phyloP scores from a whole-genome alignment of 768 basidiomycete genomes.

The Holtermanniella nyarrowii region DNA sequence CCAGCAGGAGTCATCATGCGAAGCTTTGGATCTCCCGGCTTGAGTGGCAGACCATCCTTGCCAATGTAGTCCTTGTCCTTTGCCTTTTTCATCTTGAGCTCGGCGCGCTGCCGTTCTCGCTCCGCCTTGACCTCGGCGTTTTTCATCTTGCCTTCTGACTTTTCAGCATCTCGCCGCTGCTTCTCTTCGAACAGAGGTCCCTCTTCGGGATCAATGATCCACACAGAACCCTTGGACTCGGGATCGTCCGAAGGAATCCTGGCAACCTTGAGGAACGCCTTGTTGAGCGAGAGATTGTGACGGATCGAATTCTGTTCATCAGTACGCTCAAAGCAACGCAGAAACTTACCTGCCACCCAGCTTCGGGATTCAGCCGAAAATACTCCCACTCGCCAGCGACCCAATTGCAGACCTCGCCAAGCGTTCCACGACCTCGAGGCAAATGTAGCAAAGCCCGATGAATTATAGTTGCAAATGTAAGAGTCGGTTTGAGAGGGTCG shows the following conservation, averaged over 20 bases:
- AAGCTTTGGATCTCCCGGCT: background rate
- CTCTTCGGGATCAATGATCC: conserved; percentile 68
- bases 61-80: conserved; percentile 10
- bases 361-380: conserved; percentile 71
- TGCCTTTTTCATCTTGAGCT: conserved; percentile 16
- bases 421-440: conserved; percentile 50
- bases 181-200: conserved; percentile 40
- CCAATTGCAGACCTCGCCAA: conserved; percentile 88
- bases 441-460: conserved; percentile 69
- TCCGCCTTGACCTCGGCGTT: conserved; percentile 19
- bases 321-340: background rate
- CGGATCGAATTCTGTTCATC: conserved; percentile 70
- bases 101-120: conserved; percentile 20
- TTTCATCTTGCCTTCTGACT: conserved; percentile 26
- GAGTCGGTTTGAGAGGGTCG: conserved; percentile 69
- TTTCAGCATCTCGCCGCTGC: conserved; percentile 25
- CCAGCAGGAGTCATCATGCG: background rate
- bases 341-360: conserved; percentile 74
- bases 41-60: conserved; percentile 9
- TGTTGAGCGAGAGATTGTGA: conserved; percentile 85
- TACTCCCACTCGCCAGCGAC: conserved; percentile 80
- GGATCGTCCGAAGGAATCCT: conserved; percentile 62
- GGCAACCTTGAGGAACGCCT: conserved; percentile 84
- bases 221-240: conserved; percentile 74
- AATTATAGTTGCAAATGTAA: conserved; percentile 85